Percentiles rank a stretch among this genome's conserved stretches.
phyloP scores from a whole-genome alignment of 176 grass and related monocot genomes.

The Aegilops bicornis region DNA sequence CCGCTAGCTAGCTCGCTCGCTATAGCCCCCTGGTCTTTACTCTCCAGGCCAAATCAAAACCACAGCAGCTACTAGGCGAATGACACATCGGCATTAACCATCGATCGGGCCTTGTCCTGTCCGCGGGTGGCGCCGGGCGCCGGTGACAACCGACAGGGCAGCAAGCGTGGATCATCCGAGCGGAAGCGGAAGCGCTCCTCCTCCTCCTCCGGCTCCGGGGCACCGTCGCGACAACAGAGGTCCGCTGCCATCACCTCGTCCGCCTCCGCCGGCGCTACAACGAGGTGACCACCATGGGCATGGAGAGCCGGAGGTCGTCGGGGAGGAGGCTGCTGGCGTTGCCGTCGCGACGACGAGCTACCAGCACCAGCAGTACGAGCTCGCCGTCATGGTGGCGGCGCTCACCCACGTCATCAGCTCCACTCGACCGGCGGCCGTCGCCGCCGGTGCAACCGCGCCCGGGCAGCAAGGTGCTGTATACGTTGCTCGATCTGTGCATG shows the following conservation, averaged over 20 bases:
- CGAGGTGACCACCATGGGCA: background rate
- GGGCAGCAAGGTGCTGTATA: constrained; percentile 20
- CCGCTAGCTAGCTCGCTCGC: background rate
- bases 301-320: background rate
- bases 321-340: background rate
- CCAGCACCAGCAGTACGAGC: constrained; percentile 17
- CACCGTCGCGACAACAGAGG: background rate
- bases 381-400: constrained; percentile 41
- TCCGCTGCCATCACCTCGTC: background rate
- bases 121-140: background rate
- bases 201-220: constrained; percentile 1
- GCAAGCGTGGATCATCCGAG: constrained; percentile 23
- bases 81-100: background rate
- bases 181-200: background rate
- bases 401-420: constrained; percentile 48
- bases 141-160: background rate
- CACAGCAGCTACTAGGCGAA: background rate
- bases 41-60: background rate
- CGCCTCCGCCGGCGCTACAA: background rate
- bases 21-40: background rate
- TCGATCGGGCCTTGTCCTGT: background rate
- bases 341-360: background rate
- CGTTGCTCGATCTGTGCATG: background rate
- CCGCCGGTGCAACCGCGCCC: background rate
- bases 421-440: background rate